These are phyloP conservation scores for Fistulifera solaris DNA, from an alignment of 108 stramenopile species.

Conservation along the genomic window DNA sequence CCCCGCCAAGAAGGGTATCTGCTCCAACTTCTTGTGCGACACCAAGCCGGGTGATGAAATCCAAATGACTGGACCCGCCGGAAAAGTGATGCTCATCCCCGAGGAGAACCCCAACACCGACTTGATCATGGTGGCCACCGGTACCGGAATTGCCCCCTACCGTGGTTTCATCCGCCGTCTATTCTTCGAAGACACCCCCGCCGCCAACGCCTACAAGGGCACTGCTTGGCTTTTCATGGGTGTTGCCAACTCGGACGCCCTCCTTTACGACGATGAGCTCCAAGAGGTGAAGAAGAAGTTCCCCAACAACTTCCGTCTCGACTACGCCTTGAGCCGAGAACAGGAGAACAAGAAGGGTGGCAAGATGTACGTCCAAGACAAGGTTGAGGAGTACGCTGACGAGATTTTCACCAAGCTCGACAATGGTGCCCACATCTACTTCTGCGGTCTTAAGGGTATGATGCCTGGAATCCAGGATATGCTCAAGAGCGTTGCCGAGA, in stretches of 20 bases:
- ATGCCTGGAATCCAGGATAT: constrained; percentile 96
- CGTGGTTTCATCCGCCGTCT: constrained; percentile 95
- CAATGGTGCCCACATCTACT: constrained; percentile 94
- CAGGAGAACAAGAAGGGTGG: constrained; percentile 88
- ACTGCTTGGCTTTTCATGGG: constrained; percentile 96
- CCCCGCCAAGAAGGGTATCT: constrained; percentile 95
- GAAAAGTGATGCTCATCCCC: constrained; percentile 97
- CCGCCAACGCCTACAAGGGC: constrained; percentile 85
- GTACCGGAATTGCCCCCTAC: constrained; percentile 97
- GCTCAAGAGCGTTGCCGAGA: constrained; percentile 76
- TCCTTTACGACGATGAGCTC: constrained; percentile 95
- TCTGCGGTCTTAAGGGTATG: constrained; percentile 97
- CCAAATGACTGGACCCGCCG: constrained; percentile 89
- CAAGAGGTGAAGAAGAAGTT: constrained; percentile 71
- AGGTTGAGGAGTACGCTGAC: constrained; percentile 94
- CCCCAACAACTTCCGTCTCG: constrained; percentile 91
- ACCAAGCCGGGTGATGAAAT: constrained; percentile 80
- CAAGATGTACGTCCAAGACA: constrained; percentile 99
- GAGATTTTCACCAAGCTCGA: constrained; percentile 87
- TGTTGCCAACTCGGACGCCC: constrained; percentile 89
- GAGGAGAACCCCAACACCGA: constrained; percentile 89
- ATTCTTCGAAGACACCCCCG: constrained; percentile 88
- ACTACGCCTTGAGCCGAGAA: constrained; percentile 95
- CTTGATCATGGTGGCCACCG: constrained; percentile 97
- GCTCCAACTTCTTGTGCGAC: constrained; percentile 97